Base-by-base conservation (phyloP, 1,139 yeast species). In the Pichia sp. region DNA sequence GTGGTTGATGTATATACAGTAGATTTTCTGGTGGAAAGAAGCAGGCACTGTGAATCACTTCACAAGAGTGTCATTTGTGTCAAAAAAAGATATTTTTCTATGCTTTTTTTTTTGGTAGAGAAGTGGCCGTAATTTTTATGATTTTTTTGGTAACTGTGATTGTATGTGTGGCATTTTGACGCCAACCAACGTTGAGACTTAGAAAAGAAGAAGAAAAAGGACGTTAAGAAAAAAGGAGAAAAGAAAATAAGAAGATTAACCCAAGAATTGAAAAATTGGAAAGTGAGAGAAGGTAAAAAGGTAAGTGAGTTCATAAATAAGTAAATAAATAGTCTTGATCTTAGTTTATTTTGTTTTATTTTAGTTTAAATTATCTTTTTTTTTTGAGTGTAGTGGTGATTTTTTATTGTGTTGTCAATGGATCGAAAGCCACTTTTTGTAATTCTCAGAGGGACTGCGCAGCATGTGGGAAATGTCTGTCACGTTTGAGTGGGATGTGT, bases 361-460 rank as follows among this genome's bases (percentile, higher is more conserved):
- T n/a, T n/a, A n/a, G n/a, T n/a, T n/a, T n/a, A n/a, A n/a, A n/a
- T n/a, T n/a, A n/a, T n/a, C n/a, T n/a, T n/a, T 44, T 28, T 47
- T 41, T 41, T 41, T 42, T 31, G 42, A 40, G 26, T 36, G 19
- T 30, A 7, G 10, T 12, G 9, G 12, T 3, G 13, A 36, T 16
- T 47, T 30, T 47, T 41, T n/a, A n/a, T 28, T 6, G 45, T 37
- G 12, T 31, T 31, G 25, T 50, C 53, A 61, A 41, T 62, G 65
- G 30, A 51, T 62, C 56, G 67, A 62, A 22, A 66, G 55, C 69
- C 68, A 65, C 49, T 55, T 65, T 48, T 60, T 62, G 52, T 66
- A 65, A 45, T 65, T 65, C 46, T 63, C 66, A 5, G 66, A 62
- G 18, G 69, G 61, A 43, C 63, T 58, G 37, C 57, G 58, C n/a